Conservation (phyloP, 352 stramenopile species). For the Phytopythium boreale region DNA sequence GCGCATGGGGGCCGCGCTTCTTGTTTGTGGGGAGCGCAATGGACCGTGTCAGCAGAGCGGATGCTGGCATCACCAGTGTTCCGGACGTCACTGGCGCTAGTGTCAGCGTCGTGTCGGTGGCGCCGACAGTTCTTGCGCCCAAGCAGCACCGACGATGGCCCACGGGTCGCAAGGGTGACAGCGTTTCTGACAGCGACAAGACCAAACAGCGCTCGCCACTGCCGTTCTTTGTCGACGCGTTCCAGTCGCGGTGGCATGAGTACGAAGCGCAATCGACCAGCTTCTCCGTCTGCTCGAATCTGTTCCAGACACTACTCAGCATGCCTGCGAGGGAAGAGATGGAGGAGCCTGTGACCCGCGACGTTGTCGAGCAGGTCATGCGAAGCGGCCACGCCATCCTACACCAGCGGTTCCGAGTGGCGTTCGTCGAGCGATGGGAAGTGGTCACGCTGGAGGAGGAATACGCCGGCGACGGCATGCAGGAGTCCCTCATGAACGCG, state of each 20-base stretch:
- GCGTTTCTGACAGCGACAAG: neutral
- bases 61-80: neutral
- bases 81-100: neutral
- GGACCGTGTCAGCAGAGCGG: neutral
- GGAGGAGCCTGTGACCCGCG: conserved; percentile 49
- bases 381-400: conserved; percentile 56
- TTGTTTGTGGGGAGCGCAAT: conserved; percentile 29
- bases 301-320: conserved; percentile 44
- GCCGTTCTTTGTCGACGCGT: conserved; percentile 38
- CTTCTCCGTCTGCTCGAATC: conserved; percentile 44
- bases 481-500: conserved; percentile 39
- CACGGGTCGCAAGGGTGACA: neutral
- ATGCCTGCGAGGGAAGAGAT: conserved; percentile 39
- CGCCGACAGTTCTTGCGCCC: neutral
- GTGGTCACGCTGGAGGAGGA: conserved; percentile 51
- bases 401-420: conserved; percentile 70
- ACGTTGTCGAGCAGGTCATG: conserved; percentile 51
- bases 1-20: conserved; percentile 56
- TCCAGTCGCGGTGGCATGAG: conserved; percentile 45
- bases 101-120: neutral
- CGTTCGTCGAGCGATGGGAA: conserved; percentile 77
- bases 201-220: conserved; percentile 29
- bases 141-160: neutral
- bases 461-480: conserved; percentile 36
- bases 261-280: conserved; percentile 57